Base-by-base conservation (phyloP, 768 basidiomycete species). In the Kwoniella heveanensis region DNA sequence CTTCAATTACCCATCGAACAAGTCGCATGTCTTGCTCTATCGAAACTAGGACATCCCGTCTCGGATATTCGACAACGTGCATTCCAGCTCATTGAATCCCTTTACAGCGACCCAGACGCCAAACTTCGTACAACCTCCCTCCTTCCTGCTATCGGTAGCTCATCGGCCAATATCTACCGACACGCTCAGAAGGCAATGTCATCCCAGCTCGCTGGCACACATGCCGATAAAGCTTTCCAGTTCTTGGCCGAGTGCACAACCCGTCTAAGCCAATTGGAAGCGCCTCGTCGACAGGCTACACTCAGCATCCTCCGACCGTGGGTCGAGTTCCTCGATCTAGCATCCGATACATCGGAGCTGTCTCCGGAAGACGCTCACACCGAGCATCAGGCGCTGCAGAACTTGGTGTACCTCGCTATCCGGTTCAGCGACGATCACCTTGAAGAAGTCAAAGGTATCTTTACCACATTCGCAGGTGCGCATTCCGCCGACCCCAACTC, bases 231-330 rank as follows among this genome's bases (percentile, higher is more conserved):
- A 85, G 88, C 69, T 2, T 82, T 83, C 32, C 81, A 82, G 21
- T 86, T 95, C 60, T 83, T 94, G 51, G 79, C 85, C 0, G 88
- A 92, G 70, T 84, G 91, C 53, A 85, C 88, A 0, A 82, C 84
- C 21, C 87, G 91, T 80, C 83, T 94, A n/a, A 85, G 87, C 32
- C 85, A 85, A 58, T 79, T 91, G 24, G 83, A 83, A 63, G 82
- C 82, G 50, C 74, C 80, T n/a, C 84, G 86, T 8, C 83, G 67
- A 74, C 85, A 70, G 80, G 83, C 66, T 82, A 82, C 92, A 46
- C 82, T 97, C 2, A 88, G 90, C 77, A 86, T 88, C 72, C 78
- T 96, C 60, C 90, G 91, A 74, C 86, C 86, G 66, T 97, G 94
- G 93, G 84, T 91, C 36, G 83, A 87, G 10, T 86, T 87, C 71